Percentiles rank a stretch among this genome's conserved stretches.
phyloP scores from a whole-genome alignment of 2,329 filamentous ascomycete species.

The Microthyrium microscopicum region DNA sequence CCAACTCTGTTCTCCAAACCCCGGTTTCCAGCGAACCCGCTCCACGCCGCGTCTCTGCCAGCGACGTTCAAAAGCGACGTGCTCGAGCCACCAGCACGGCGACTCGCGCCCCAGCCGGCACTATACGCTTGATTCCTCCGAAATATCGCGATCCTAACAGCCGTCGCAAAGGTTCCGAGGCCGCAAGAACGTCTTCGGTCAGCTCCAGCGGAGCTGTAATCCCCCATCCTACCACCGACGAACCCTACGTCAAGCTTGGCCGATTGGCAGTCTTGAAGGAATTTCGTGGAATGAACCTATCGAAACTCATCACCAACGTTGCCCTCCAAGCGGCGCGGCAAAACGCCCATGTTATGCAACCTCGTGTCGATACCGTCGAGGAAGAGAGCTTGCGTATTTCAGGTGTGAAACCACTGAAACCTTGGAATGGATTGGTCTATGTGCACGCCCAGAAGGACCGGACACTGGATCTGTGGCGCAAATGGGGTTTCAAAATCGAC shows the following conservation, averaged over 20 bases:
- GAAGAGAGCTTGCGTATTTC: conserved; percentile 22
- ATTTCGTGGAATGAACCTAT: conserved; percentile 50
- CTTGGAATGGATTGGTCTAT: conserved; percentile 61
- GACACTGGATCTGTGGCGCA: conserved; percentile 48
- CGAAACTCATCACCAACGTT: conserved; percentile 46
- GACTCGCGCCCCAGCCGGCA: conserved; percentile 46
- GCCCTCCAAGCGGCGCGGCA: conserved; percentile 50
- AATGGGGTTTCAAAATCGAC: conserved; percentile 59
- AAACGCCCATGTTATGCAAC: conserved; percentile 34
- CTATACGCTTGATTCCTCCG: conserved; percentile 66
- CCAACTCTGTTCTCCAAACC: conserved; percentile 8
- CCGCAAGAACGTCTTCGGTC: conserved; percentile 8
- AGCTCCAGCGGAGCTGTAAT: conserved; percentile 11
- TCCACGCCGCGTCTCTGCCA: conserved; percentile 22
- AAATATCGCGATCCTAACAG: conserved; percentile 51
- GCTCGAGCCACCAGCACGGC: conserved; percentile 21
- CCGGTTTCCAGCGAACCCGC: conserved; percentile 14
- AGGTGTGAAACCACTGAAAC: conserved; percentile 20
- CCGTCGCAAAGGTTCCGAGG: conserved; percentile 11
- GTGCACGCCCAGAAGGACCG: conserved; percentile 58
- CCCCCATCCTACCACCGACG: conserved; percentile 35
- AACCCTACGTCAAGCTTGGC: conserved; percentile 71
- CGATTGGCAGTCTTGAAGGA: conserved; percentile 53
- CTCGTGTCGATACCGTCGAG: conserved; percentile 20
- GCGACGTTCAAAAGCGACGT: conserved; percentile 18